A percentile compares a stretch with the other conserved stretches of the same genome.
Conservation (phyloP, 768 basidiomycete genomes). For the Calocybe indica region DNA sequence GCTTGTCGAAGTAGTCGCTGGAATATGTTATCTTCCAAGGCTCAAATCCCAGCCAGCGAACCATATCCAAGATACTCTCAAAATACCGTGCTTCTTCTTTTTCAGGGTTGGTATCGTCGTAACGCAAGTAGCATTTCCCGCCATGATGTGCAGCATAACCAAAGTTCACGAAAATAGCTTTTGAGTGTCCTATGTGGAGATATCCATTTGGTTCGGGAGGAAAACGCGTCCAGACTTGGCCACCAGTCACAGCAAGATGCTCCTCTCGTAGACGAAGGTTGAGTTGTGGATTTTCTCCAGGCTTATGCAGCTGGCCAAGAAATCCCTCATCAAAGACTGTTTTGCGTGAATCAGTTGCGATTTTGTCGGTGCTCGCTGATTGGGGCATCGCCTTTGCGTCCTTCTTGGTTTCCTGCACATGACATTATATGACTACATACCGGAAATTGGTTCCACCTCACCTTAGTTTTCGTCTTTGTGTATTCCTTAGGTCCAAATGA, state of each 20-base stretch:
- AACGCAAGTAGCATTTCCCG: constrained; percentile 92
- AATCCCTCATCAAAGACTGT: constrained; percentile 93
- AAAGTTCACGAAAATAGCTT: constrained; percentile 97
- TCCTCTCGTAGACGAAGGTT: constrained; percentile 69
- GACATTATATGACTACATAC: not conserved
- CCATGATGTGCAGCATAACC: constrained; percentile 94
- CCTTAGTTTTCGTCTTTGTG: constrained; percentile 64
- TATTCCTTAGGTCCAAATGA: constrained; percentile 70
- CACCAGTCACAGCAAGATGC: constrained; percentile 76
- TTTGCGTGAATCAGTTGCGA: constrained; percentile 37
- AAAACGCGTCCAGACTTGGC: constrained; percentile 90
- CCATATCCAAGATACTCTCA: constrained; percentile 91
- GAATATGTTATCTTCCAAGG: constrained; percentile 99
- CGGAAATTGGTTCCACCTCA: constrained; percentile 14
- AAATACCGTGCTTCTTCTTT: constrained; percentile 96
- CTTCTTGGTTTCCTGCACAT: constrained; percentile 41
- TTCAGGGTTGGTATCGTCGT: constrained; percentile 98
- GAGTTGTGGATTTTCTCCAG: constrained; percentile 90
- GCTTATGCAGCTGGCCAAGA: constrained; percentile 86
- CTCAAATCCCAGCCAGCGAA: constrained; percentile 96
- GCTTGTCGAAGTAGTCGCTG: constrained; percentile 88
- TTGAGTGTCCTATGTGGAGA: constrained; percentile 94
- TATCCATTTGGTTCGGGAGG: constrained; percentile 98
- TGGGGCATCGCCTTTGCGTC: constrained; percentile 24
- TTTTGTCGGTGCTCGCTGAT: constrained; percentile 19